Base-by-base conservation (phyloP, 2,329 filamentous ascomycete species). In the Dothideomycetes sp. region DNA sequence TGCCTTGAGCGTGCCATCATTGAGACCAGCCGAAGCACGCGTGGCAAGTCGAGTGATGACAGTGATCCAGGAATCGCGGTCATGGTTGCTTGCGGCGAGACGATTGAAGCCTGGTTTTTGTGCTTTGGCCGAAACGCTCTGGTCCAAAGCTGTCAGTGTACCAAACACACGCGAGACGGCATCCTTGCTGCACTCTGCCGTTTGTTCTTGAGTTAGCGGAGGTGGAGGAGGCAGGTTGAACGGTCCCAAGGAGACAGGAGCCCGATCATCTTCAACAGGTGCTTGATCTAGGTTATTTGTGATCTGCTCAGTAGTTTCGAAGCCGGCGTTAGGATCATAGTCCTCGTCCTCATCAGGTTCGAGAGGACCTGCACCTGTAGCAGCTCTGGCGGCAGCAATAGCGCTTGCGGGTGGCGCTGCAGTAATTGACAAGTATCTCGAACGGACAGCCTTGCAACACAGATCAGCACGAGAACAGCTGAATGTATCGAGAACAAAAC, bases 31-130 rank as follows among this genome's bases (percentile, higher is more conserved):
- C 10, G 77, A 73, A 16, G 85, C 76, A 25, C 89, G 76, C 3
- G 88, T 94, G 10, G 88, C 89, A 33, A 96, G 67, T 33, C 91
- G 78, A 28, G 83, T 82, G 43, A 96, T 72, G 15, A 96, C 76
- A 0, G 86, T 91, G 50, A 94, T 76, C 88, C 89, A 96, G 1
- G 87, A 84, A 48, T 95, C 88, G 47, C 82, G 74, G 53, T 89
- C 86, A 52, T 87, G 85, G 2, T 80, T 81, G 54, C 80, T 89
- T 3, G 45, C 43, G 15, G 89, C 88, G 25, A 95, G 68, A 34
- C 88, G 76, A 53, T 84, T 84, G 57, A 96, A 82, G 1, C 91
- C 89, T 46, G 74, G 68, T 62, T 80, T 78, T 54, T 70, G 68
- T 66, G 59, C 29, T 48, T 65, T 52, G 45, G 51, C 25, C 44